Evolutionary conservation across 1,284 basidiomycete genomes (phyloP).

Genomic region (Cerrena zonata): DNA sequence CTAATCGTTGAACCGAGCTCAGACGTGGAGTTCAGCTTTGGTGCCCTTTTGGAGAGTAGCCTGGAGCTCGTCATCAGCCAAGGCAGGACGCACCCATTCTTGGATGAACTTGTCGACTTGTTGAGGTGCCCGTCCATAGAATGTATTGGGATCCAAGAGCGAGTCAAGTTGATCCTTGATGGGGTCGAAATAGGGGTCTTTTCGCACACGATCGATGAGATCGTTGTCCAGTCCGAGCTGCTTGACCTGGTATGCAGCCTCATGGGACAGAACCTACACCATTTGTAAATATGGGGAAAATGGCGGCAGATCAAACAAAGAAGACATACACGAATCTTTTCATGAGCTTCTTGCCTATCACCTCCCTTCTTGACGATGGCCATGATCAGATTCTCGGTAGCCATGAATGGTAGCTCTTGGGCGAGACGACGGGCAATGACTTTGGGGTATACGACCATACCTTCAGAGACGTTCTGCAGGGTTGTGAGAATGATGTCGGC

Average conservation of each 20-base stretch:
- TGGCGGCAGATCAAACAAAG: constrained; percentile 1
- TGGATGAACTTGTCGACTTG: constrained; percentile 86
- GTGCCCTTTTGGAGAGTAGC: constrained; percentile 44
- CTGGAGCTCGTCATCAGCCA: constrained; percentile 62
- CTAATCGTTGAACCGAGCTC: constrained; percentile 9
- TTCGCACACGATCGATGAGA: constrained; percentile 81
- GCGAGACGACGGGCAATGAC: constrained; percentile 89
- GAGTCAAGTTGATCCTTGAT: constrained; percentile 63
- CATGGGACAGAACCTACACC: constrained; percentile 79
- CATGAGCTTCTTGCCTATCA: constrained; percentile 94
- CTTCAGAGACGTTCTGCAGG: constrained; percentile 94
- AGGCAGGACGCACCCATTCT: constrained; percentile 87
- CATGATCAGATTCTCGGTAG: constrained; percentile 99
- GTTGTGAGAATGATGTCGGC: constrained; percentile 95
- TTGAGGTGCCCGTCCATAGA: constrained; percentile 86
- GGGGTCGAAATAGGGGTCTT: constrained; percentile 57
- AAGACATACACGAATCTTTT: constrained; percentile 78
- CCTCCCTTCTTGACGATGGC: constrained; percentile 93
- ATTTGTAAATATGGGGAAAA: not conserved
- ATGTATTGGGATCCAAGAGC: constrained; percentile 77
- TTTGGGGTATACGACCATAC: constrained; percentile 93
- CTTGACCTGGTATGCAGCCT: constrained; percentile 93
- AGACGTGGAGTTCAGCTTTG: constrained; percentile 34
- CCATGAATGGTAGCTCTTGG: constrained; percentile 99
- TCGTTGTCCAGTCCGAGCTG: constrained; percentile 94